Conservation (phyloP, 2,329 filamentous ascomycete species). For the Arthroderma uncinatum region DNA sequence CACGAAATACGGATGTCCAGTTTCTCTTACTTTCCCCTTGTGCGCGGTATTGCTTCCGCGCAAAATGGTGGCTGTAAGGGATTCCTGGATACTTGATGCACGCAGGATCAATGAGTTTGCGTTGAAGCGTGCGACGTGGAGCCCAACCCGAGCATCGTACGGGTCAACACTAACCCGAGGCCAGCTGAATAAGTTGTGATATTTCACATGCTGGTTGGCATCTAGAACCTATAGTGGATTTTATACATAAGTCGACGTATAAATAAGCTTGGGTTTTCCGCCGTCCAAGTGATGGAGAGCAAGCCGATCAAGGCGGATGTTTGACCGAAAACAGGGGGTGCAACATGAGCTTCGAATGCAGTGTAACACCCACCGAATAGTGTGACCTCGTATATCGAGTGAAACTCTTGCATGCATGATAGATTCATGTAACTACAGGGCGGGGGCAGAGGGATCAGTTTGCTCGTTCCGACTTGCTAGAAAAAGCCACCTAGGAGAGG, state of each 20-base stretch:
- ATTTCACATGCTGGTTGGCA: not conserved
- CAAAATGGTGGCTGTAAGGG: too few species aligned
- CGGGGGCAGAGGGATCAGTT: not conserved
- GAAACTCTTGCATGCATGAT: not conserved
- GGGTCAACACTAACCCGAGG: not conserved
- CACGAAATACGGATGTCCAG: not conserved
- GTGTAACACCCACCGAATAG: not conserved
- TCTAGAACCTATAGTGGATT: not conserved
- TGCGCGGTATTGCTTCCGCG: not conserved
- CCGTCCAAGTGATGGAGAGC: not conserved
- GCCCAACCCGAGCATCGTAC: not conserved
- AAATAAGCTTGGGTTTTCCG: not conserved
- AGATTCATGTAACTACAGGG: not conserved
- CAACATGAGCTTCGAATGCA: not conserved
- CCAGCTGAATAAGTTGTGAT: not conserved
- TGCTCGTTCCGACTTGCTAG: not conserved
- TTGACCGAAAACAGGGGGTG: not conserved
- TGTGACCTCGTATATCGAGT: conserved; percentile 1
- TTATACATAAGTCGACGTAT: not conserved
- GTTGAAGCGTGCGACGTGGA: not conserved
- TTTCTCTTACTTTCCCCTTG: not conserved
- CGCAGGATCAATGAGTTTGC: not conserved
- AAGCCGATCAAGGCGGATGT: not conserved
- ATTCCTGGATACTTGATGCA: too few species aligned
- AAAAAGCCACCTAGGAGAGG: not conserved